Evolutionary conservation across 148 eudicot species (phyloP).

Genomic region (Suaeda aralocaspica): DNA sequence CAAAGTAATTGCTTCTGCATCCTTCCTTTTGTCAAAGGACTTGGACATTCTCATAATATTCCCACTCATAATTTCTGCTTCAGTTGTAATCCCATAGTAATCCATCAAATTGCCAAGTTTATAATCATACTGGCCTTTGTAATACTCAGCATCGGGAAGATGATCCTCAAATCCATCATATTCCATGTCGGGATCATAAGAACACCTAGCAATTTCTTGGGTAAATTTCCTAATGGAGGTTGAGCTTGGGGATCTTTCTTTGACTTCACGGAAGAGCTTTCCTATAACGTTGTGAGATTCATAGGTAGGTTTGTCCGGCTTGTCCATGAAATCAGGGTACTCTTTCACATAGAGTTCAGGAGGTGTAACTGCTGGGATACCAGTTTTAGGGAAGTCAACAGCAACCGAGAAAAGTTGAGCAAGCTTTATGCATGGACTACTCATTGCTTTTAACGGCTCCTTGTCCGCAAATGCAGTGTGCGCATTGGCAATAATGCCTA

Average conservation of each 20-base stretch:
- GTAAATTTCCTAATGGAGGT: constrained; percentile 24
- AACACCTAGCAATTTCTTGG: constrained; percentile 21
- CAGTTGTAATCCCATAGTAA: constrained; percentile 44
- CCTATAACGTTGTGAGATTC: constrained; percentile 37
- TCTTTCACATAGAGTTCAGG: constrained; percentile 36
- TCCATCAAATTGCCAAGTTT: constrained; percentile 43
- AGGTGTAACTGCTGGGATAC: constrained; percentile 63
- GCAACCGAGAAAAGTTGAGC: constrained; percentile 65
- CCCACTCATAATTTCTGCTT: constrained; percentile 46
- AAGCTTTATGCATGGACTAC: constrained; percentile 52
- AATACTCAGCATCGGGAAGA: constrained; percentile 33
- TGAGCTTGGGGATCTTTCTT: constrained; percentile 33
- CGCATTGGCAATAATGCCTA: constrained; percentile 76
- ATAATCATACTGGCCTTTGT: constrained; percentile 39
- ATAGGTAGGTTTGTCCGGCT: constrained; percentile 41
- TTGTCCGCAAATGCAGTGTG: constrained; percentile 69
- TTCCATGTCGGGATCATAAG: constrained; percentile 42
- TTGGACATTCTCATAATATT: constrained; percentile 42
- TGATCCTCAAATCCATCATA: constrained; percentile 37
- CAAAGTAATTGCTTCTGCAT: constrained; percentile 37
- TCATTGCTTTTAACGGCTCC: constrained; percentile 45
- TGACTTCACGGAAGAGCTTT: constrained; percentile 40
- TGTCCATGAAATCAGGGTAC: constrained; percentile 63
- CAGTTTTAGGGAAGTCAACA: constrained; percentile 85
- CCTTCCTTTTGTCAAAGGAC: constrained; percentile 38